A percentile compares a stretch with the other conserved stretches of the same genome.
Conservation (phyloP, 352 stramenopile genomes). For the Pythium guiyangense region DNA sequence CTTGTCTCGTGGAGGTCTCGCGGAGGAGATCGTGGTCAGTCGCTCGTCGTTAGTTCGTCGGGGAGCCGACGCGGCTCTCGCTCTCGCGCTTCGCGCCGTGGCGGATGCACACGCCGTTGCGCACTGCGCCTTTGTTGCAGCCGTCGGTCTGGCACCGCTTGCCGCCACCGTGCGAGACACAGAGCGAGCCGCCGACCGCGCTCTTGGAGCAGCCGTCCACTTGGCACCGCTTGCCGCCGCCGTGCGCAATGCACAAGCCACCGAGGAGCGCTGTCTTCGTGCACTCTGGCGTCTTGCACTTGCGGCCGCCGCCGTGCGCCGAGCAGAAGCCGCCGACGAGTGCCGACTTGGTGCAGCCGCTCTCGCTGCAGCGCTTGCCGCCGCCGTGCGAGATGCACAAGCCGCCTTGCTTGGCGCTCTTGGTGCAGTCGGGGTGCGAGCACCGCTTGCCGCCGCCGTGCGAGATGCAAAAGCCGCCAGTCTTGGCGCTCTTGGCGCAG, state of each 20-base stretch:
- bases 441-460: slow-evolving; percentile 72
- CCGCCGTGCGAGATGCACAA: slow-evolving; percentile 80
- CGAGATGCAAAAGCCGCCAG: slow-evolving; percentile 68
- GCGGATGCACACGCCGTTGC: slow-evolving; percentile 84
- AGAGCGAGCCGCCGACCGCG: slow-evolving; percentile 56
- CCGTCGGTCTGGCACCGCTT: slow-evolving; percentile 68
- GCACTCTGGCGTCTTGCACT: slow-evolving; percentile 67
- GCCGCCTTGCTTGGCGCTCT: slow-evolving; percentile 80
- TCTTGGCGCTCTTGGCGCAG: slow-evolving; percentile 78
- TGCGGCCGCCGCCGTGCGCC: slow-evolving; percentile 69
- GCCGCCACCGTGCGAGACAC: slow-evolving; percentile 67
- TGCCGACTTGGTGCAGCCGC: slow-evolving; percentile 73
- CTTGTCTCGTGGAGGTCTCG: not conserved
- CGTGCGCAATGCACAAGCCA: slow-evolving; percentile 78
- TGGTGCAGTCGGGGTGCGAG: slow-evolving; percentile 67
- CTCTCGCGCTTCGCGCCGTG: slow-evolving; percentile 69
- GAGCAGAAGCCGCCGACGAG: slow-evolving; percentile 83
- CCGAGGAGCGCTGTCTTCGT: slow-evolving; percentile 75
- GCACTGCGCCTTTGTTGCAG: slow-evolving; percentile 82
- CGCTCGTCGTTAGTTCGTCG: slow-evolving; percentile 7
- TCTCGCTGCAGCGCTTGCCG: slow-evolving; percentile 75
- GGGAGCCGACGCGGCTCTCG: slow-evolving; percentile 12
- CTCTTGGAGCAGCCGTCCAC: slow-evolving; percentile 61
- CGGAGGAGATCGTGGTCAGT: not conserved
- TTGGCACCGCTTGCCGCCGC: slow-evolving; percentile 77